A percentile compares a stretch with the other conserved stretches of the same genome.
phyloP scores from a whole-genome alignment of 306 rosid species.

The Inga oerstediana region DNA sequence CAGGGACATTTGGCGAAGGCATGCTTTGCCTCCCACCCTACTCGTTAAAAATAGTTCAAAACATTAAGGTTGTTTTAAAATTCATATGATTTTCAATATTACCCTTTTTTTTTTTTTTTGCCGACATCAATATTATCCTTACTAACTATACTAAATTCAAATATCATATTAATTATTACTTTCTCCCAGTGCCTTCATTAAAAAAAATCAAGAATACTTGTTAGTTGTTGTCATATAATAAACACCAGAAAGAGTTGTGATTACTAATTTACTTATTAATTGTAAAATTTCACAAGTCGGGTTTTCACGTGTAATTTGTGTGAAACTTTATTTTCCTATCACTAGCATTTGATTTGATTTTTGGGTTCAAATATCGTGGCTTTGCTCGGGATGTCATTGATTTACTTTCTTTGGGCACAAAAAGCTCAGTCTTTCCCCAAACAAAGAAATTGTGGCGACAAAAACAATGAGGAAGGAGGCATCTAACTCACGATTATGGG shows the following conservation, averaged over 20 bases:
- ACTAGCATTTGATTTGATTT: not conserved
- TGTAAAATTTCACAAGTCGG: not conserved
- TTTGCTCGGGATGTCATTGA: not conserved
- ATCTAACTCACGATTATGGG: not conserved
- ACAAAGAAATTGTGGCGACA: not conserved
- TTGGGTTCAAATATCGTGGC: too few species aligned
- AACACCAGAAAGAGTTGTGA: too few species aligned
- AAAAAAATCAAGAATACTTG: too few species aligned
- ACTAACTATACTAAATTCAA: too few species aligned
- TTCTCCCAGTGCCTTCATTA: too few species aligned
- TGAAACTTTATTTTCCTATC: not conserved
- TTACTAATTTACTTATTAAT: too few species aligned
- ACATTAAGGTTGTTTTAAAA: too few species aligned
- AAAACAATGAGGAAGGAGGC: not conserved
- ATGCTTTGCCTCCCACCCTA: not conserved
- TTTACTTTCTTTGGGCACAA: not conserved
- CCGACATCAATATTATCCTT: too few species aligned
- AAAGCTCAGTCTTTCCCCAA: not conserved
- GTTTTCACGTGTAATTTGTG: not conserved
- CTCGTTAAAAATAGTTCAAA: not conserved
- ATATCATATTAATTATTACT: too few species aligned
- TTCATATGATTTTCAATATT: too few species aligned
- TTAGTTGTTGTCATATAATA: too few species aligned
- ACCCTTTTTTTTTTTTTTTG: too few species aligned
- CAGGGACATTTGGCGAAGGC: not conserved